These are phyloP conservation scores for Pseudevernia furfuracea DNA, from an alignment of 495 filamentous ascomycete genomes.

Conservation along the genomic window DNA sequence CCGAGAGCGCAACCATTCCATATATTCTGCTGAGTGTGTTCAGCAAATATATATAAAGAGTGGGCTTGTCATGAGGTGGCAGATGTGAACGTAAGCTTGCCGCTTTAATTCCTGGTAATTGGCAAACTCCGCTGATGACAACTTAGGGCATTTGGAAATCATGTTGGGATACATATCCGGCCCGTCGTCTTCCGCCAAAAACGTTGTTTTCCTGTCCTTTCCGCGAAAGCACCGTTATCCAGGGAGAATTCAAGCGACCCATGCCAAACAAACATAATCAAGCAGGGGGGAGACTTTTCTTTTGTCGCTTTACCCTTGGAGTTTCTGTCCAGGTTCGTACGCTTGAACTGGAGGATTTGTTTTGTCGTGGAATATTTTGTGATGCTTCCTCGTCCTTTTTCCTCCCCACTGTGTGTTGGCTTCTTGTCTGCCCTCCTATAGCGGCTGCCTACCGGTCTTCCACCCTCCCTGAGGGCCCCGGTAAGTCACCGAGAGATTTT, in stretches of 20 bases:
- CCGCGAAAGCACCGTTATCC: slow-evolving; percentile 36
- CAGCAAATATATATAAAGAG: slow-evolving; percentile 44
- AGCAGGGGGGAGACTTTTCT: too few species aligned
- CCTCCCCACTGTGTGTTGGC: too few species aligned
- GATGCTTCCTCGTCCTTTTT: too few species aligned
- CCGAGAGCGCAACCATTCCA: slow-evolving; percentile 53
- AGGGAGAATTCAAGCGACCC: slow-evolving; percentile 37
- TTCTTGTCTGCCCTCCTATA: too few species aligned
- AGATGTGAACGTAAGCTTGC: slow-evolving; percentile 36
- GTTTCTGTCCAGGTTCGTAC: too few species aligned
- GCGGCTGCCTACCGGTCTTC: slow-evolving; percentile 49
- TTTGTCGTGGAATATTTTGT: too few species aligned
- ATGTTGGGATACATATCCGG: slow-evolving; percentile 69
- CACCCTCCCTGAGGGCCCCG: slow-evolving; percentile 56
- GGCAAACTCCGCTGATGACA: background rate
- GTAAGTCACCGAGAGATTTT: too few species aligned
- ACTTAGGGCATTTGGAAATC: slow-evolving; percentile 63
- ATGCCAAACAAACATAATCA: slow-evolving; percentile 30
- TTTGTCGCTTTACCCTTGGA: too few species aligned
- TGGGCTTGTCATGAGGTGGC: slow-evolving; percentile 57
- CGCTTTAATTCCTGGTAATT: background rate
- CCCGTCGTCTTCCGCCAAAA: slow-evolving; percentile 65
- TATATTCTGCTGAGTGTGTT: slow-evolving; percentile 52
- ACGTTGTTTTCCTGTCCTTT: too few species aligned
- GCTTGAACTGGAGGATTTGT: slow-evolving; percentile 22